Conservation (phyloP, 306 rosid genomes). For the Arachis stenosperma region DNA sequence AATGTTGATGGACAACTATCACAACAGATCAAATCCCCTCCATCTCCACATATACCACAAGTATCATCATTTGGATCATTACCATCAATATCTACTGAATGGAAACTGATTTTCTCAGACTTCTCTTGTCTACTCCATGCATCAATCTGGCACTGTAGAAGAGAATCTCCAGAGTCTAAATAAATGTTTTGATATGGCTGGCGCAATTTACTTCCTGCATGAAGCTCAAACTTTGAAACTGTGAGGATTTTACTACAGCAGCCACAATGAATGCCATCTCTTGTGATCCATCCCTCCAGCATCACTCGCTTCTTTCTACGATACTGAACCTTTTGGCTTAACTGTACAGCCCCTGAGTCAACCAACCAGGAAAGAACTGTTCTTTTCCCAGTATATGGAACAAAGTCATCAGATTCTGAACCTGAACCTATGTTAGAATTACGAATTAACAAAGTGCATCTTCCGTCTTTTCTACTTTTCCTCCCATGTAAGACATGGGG, state of each 20-base stretch:
- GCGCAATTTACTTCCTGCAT: constrained; percentile 84
- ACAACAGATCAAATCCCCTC: constrained; percentile 90
- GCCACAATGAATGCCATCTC: constrained; percentile 88
- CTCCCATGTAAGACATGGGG: constrained; percentile 63
- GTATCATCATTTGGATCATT: constrained; percentile 94
- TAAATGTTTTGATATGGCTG: constrained; percentile 86
- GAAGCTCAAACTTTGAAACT: constrained; percentile 83
- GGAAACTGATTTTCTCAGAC: constrained; percentile 54
- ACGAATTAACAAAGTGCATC: constrained; percentile 77
- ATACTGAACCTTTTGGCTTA: constrained; percentile 87
- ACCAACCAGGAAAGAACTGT: constrained; percentile 88
- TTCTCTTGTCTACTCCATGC: constrained; percentile 76
- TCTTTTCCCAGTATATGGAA: constrained; percentile 77
- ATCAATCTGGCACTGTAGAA: constrained; percentile 83
- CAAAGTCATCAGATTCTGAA: constrained; percentile 73
- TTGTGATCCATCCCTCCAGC: constrained; percentile 89
- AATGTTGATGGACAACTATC: constrained; percentile 93
- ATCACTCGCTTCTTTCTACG: constrained; percentile 69
- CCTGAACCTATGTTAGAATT: constrained; percentile 62
- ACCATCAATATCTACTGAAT: constrained; percentile 66
- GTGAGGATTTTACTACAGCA: constrained; percentile 92
- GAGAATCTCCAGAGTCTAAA: constrained; percentile 87
- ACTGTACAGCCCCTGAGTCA: constrained; percentile 66
- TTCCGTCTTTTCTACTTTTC: constrained; percentile 68
- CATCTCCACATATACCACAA: constrained; percentile 88